phyloP scores from a whole-genome alignment of 2,329 filamentous ascomycete genomes.

The Calonectria multiphialidica region DNA sequence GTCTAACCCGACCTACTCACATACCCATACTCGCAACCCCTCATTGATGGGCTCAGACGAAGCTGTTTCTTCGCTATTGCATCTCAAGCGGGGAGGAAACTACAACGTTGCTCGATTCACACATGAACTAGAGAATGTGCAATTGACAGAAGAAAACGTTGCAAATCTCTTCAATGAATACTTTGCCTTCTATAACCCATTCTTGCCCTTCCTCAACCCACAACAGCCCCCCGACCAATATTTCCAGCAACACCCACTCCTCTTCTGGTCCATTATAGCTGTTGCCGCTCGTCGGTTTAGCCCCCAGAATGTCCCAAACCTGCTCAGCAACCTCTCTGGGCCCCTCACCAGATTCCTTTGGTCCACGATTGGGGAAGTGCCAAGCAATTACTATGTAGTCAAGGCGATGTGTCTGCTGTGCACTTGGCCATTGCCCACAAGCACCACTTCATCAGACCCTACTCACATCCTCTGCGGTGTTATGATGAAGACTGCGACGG shows the following conservation, averaged over 20 bases:
- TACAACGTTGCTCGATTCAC: conserved; percentile 71
- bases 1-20: conserved; percentile 65
- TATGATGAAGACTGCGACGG: conserved; percentile 90
- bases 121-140: conserved; percentile 72
- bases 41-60: conserved; percentile 77
- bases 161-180: conserved; percentile 78
- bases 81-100: conserved; percentile 74
- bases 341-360: conserved; percentile 79
- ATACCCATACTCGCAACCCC: conserved; percentile 72
- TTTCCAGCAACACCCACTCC: conserved; percentile 80
- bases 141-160: conserved; percentile 73
- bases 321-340: conserved; percentile 76
- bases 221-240: conserved; percentile 78
- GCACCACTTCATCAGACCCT: conserved; percentile 82
- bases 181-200: conserved; percentile 82
- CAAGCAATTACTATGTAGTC: conserved; percentile 83
- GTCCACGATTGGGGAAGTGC: conserved; percentile 82
- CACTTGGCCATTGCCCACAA: conserved; percentile 87
- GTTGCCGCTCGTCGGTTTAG: conserved; percentile 80
- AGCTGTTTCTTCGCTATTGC: conserved; percentile 74
- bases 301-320: conserved; percentile 64
- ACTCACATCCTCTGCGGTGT: conserved; percentile 86
- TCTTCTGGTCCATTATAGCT: conserved; percentile 88
- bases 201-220: conserved; percentile 80
- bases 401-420: conserved; percentile 85